Evolutionary conservation across 192 early-diverging fungal genomes (phyloP), one percentile per base, ranked within the genome.

Genomic region (Lunasporangiospora selenospora): DNA sequence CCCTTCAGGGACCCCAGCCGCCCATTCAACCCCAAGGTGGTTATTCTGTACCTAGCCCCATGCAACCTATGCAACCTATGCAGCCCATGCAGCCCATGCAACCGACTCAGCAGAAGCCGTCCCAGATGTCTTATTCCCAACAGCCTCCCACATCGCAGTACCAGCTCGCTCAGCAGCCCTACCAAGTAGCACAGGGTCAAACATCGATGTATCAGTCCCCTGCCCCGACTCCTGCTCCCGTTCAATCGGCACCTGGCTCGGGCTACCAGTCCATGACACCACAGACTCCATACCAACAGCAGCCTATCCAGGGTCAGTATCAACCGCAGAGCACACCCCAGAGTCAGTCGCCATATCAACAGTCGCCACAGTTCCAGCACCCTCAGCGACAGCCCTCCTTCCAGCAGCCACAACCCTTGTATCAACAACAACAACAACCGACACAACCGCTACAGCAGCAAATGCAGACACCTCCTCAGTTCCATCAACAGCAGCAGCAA

Each of bases 391-490:
- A 29, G 46, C 21, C 70, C 31, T 51, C 13, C 58, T 31, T n/a
- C n/a, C n/a, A n/a, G n/a, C 79, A 80, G 32, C 38, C 21, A 24
- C 44, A 57, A 24, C 40, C 57, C 13, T 38, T 50, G 52, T 63
- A 49, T 9, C 62, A 31, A 23, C 75, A 19, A 30, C 76, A 42
- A 32, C 49, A 37, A 9, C 78, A 78, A 21, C 77, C 62, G 40
- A 42, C 26, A 23, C 36, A 40, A 23, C 53, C 39, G 18, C 48
- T 40, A 21, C 78, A 19, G 23, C 9, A 18, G 6, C 53, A 41
- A 34, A 30, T 24, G 48, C 62, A 47, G 26, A 23, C 69, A 5
- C 13, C 36, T 21, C 16, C 37, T 3, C 67, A 32, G 19, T 23
- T 42, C 21, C 56, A 27, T 16, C 33, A 44, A 27, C 53, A 18